These are phyloP conservation scores for Xylariaceae sp. DNA, from an alignment of 2,329 filamentous ascomycete genomes.

Conservation along the genomic window DNA sequence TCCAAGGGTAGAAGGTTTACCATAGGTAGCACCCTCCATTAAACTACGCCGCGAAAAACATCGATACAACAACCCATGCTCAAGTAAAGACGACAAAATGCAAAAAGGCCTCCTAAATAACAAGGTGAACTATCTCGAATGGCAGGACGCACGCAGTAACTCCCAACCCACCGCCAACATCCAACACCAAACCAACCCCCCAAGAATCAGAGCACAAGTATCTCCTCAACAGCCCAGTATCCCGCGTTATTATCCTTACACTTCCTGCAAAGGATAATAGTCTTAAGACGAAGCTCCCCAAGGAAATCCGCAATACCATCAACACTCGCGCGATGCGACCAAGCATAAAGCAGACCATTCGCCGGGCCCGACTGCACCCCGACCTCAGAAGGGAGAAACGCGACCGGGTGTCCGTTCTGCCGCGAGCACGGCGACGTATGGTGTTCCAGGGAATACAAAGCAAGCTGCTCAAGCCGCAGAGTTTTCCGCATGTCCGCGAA, in stretches of 20 bases:
- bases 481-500: conserved; percentile 18
- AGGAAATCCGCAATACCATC: conserved; percentile 21
- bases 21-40: too few species aligned
- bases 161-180: not conserved
- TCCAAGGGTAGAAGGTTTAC: too few species aligned
- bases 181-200: not conserved
- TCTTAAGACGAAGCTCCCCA: conserved; percentile 22
- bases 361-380: conserved; percentile 19
- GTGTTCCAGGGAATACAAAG: conserved; percentile 18
- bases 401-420: conserved; percentile 22
- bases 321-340: conserved; percentile 16
- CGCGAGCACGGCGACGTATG: conserved; percentile 18
- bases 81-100: too few species aligned
- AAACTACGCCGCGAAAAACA: too few species aligned
- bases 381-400: conserved; percentile 19
- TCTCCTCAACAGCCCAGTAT: conserved; percentile 22
- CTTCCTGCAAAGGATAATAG: conserved; percentile 21
- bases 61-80: too few species aligned
- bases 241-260: conserved; percentile 22
- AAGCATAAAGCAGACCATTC: conserved; percentile 18
- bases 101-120: too few species aligned
- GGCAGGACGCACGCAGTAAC: not conserved
- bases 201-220: conserved; percentile 7
- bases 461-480: conserved; percentile 16
- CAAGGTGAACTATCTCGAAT: too few species aligned